Conservation (phyloP, 352 stramenopile genomes). For the Blastocystis sp. region DNA sequence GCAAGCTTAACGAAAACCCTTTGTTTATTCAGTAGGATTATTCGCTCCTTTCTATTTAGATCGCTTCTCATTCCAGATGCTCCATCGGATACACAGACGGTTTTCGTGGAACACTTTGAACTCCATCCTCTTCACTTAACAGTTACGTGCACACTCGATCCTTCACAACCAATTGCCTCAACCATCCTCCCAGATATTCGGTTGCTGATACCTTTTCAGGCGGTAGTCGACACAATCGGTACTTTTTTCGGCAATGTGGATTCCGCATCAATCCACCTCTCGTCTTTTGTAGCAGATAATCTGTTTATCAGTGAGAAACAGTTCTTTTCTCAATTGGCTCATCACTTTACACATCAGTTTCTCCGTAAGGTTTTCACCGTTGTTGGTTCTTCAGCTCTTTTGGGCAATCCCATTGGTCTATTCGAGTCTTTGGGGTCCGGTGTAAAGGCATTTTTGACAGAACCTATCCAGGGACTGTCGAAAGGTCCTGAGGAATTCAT, state of each 20-base stretch:
- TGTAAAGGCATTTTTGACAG: slow-evolving; percentile 83
- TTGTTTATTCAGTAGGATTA: slow-evolving; percentile 9
- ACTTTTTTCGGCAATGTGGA: slow-evolving; percentile 55
- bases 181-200: not conserved
- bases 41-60: not conserved
- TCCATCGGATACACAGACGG: not conserved
- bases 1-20: not conserved
- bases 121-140: not conserved
- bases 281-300: slow-evolving; percentile 14
- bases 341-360: slow-evolving; percentile 58
- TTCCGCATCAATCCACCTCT: not conserved
- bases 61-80: not conserved
- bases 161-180: not conserved
- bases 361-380: slow-evolving; percentile 66
- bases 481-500: slow-evolving; percentile 81
- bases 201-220: not conserved
- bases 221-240: slow-evolving; percentile 15
- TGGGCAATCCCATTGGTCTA: slow-evolving; percentile 79
- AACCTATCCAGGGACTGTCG: slow-evolving; percentile 79
- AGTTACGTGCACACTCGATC: slow-evolving; percentile 42
- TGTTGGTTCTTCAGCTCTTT: slow-evolving; percentile 71
- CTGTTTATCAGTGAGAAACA: slow-evolving; percentile 2
- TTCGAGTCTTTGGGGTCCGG: slow-evolving; percentile 77
- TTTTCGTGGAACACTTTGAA: not conserved
- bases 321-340: not conserved